These are phyloP conservation scores for Fusarium heterosporum DNA, from an alignment of 2,329 filamentous ascomycete species.

Conservation along the genomic window DNA sequence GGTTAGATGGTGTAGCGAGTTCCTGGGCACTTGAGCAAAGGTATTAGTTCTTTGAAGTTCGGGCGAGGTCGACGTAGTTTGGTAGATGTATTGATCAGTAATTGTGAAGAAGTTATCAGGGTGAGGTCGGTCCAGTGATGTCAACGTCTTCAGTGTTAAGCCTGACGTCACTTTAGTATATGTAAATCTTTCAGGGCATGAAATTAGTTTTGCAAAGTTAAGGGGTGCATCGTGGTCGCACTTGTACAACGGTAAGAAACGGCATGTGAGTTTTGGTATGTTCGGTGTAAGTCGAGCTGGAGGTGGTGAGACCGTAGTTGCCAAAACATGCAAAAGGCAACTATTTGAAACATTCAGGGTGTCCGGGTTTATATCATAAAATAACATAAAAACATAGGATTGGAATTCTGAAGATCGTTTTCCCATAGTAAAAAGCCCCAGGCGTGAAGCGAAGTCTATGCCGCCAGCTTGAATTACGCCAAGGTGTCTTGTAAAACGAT, in stretches of 20 bases:
- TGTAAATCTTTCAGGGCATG: background rate
- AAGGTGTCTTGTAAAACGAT: background rate
- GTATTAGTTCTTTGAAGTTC: background rate
- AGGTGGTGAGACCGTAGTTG: background rate
- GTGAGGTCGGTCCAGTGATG: background rate
- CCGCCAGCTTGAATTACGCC: slow-evolving; percentile 12
- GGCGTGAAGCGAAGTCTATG: background rate
- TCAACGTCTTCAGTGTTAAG: background rate
- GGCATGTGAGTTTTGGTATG: background rate
- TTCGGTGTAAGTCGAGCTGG: slow-evolving; percentile 7
- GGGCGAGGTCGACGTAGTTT: background rate
- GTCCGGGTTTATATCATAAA: background rate
- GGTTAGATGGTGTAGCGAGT: background rate
- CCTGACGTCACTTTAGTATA: slow-evolving; percentile 18
- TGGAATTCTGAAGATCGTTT: background rate
- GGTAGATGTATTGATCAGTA: background rate
- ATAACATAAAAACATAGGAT: background rate
- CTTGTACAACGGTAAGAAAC: slow-evolving; percentile 11
- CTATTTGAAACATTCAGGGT: background rate
- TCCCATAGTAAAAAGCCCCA: background rate
- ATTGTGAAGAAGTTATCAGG: background rate
- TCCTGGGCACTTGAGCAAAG: background rate
- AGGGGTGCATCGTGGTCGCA: slow-evolving; percentile 5
- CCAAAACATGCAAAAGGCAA: background rate
- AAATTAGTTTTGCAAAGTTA: background rate